Evolutionary conservation across 352 stramenopile species (phyloP), one percentile per base, ranked within the genome.

Genomic region (Phytophthora meadii): DNA sequence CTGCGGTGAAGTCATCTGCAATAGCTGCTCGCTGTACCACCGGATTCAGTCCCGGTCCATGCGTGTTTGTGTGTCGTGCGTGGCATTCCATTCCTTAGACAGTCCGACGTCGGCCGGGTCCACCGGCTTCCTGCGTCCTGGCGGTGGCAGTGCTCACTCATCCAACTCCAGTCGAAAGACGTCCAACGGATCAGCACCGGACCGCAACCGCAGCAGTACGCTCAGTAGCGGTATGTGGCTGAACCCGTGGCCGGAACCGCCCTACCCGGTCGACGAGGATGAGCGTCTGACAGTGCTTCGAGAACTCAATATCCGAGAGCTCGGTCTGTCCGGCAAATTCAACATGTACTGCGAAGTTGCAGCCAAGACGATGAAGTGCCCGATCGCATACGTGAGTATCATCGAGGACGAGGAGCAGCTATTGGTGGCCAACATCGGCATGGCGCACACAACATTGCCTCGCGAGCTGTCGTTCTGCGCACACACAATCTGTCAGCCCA

Each of bases 271-370:
- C 5, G 81, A 94, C 49, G 88, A 96, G 70, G 80, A 90, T 36
- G 86, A 92, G 48, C 88, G 88, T 8, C 71, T 96, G 17, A 70
- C 54, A 1, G 85, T 88, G 7, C 46, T 96, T n/a, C 84, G 79
- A 3, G 81, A 91, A 10, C 77, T 96, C 67, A 92, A 94, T 62
- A 92, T 94, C 49, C 82, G 75, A 14, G 82, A 92, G 24, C 74
- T 92, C 10, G 81, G 84, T 4, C 73, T 72, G 5, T 91, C 82
- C 3, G 82, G 87, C 59, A 91, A 90, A 69, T 95, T 94, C 66
- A 93, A 94, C 69, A 93, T 91, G 82, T 93, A 94, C 46, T 95
- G 87, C 60, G 87, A 94, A 53, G 83, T 95, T 40, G 84, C 84
- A 4, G 81, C 84, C 61, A 94, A 95, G 82, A 93, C 87, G 12